A percentile compares a stretch with the other conserved stretches of the same genome.
Evolutionary conservation across 495 filamentous ascomycete species (phyloP).

Genomic region (Aspergillus campestris): DNA sequence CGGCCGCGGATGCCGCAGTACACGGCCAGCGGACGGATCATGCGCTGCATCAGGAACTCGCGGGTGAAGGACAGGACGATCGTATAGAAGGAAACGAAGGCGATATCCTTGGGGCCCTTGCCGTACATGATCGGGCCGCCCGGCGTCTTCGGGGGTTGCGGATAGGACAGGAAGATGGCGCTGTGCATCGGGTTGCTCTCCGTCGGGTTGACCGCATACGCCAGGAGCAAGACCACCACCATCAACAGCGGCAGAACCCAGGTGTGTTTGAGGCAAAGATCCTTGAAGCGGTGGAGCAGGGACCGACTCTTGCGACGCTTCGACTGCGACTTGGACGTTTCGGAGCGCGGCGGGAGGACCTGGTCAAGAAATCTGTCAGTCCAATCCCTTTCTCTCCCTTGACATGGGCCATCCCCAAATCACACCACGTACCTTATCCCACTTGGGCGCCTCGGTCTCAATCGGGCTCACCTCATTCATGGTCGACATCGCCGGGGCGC

Average conservation of each 20-base stretch:
- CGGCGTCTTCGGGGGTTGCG: constrained; percentile 48
- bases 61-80: constrained; percentile 86
- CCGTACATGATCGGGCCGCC: constrained; percentile 67
- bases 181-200: constrained; percentile 73
- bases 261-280: constrained; percentile 61
- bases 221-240: constrained; percentile 50
- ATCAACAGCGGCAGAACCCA: constrained; percentile 75
- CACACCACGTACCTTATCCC: constrained; percentile 28
- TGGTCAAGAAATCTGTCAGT: background rate
- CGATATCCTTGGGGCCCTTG: constrained; percentile 77
- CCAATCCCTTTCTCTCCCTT: no score
- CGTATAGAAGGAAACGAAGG: constrained; percentile 85
- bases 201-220: constrained; percentile 73
- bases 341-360: constrained; percentile 16
- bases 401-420: background rate
- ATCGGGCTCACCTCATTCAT: constrained; percentile 41
- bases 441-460: constrained; percentile 29
- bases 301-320: constrained; percentile 50
- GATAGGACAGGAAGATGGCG: constrained; percentile 93
- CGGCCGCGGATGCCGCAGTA: constrained; percentile 60
- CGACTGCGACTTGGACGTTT: constrained; percentile 34
- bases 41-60: constrained; percentile 92
- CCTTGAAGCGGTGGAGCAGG: constrained; percentile 56
- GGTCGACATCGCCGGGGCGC: constrained; percentile 44
- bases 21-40: constrained; percentile 72